Evolutionary conservation across 106 monocot genomes (phyloP).

Genomic region (Dendrobium nobile): DNA sequence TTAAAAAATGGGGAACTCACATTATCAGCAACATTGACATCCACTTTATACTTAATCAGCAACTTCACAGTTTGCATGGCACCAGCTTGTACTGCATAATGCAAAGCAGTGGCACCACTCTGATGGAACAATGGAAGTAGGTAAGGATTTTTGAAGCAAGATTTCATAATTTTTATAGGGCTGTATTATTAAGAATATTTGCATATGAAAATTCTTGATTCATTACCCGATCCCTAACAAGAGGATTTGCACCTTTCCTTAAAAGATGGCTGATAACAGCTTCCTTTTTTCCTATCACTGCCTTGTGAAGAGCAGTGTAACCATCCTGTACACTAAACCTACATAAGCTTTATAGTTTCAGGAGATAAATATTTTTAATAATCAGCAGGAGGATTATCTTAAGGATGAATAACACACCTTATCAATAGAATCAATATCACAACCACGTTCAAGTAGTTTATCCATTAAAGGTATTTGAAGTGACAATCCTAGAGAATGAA

Average conservation of each 20-base stretch:
- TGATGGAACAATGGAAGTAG: constrained; percentile 7
- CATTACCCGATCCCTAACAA: constrained; percentile 63
- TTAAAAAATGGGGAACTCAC: constrained; percentile 31
- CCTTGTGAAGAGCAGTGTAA: constrained; percentile 79
- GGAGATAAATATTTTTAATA: constrained; percentile 7
- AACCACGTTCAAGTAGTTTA: constrained; percentile 58
- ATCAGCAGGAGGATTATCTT: not conserved
- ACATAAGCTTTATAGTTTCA: constrained; percentile 24
- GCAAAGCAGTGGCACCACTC: constrained; percentile 90
- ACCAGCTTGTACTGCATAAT: constrained; percentile 93
- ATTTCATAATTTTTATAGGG: not conserved
- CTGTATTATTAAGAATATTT: not conserved
- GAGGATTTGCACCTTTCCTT: constrained; percentile 89
- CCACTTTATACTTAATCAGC: constrained; percentile 83
- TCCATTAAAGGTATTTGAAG: constrained; percentile 85
- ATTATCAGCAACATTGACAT: constrained; percentile 85
- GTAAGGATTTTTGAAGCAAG: not conserved
- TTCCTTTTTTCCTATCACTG: constrained; percentile 92
- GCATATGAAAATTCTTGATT: not conserved
- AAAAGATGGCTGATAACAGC: constrained; percentile 87
- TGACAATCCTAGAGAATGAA: constrained; percentile 62
- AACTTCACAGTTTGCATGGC: constrained; percentile 94
- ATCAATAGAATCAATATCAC: constrained; percentile 65
- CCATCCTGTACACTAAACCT: constrained; percentile 72
- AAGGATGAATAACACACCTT: constrained; percentile 33